Evolutionary conservation across 441 rosid genomes (phyloP), one percentile per base, ranked within the genome.

Genomic region (Populus hybrid): DNA sequence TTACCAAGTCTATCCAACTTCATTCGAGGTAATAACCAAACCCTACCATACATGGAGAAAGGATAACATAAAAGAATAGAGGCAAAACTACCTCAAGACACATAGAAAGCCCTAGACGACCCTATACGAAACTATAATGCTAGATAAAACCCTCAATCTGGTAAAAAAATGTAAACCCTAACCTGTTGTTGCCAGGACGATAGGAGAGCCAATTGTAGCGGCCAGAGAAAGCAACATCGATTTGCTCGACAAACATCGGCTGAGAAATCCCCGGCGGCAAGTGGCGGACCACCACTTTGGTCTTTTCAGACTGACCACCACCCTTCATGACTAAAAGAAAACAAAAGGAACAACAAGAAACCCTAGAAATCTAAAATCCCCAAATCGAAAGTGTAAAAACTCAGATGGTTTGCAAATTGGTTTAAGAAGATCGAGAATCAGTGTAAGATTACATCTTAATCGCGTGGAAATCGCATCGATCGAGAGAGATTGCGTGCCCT

Each of bases 251-350:
- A 26, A 92, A 80, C 84, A 77, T 71, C 23, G 71, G 82, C 82
- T 78, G 86, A 72, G 93, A 83, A 79, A 90, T 83, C 74, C 86
- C 80, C 45, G 92, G 92, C 23, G 97, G 97, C 86, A 90, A 83
- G 85, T 83, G 91, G 56, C 97, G 93, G 24, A 92, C 83, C 76
- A 90, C 92, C 83, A 89, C 97, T 85, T 90, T 92, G 75, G 90
- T 89, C 75, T 91, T 93, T 80, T 92, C 93, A 81, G 79, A 78
- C 77, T 82, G 77, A 45, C 90, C 84, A 38, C 90, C 84, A 53
- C 24, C 88, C 83, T 82, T 88, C 93, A 92, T 84, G 75, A 77
- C 85, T 29, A 35, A 14, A 68, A 20, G 45, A 68, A 61, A 61
- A 61, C 6, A 21, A 61, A 61, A 16, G 71, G 71, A 68, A 68